A percentile compares a stretch with the other conserved stretches of the same genome.
These are phyloP conservation scores for Simmondsia chinensis DNA, from an alignment of 148 eudicot species.

Conservation along the genomic window DNA sequence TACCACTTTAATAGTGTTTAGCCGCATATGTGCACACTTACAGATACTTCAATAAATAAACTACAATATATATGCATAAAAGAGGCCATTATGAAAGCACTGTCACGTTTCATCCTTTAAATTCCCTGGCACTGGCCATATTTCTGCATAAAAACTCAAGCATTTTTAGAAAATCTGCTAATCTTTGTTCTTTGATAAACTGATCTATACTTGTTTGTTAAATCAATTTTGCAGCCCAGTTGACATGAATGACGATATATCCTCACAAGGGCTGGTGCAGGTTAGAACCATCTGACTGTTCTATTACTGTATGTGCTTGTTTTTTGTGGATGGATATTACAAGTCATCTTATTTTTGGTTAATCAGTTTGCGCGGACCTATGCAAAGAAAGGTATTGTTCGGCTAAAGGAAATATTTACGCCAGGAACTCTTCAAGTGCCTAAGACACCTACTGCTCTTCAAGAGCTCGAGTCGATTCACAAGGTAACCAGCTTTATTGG, in stretches of 20 bases:
- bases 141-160: too few species aligned
- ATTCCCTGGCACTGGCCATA: too few species aligned
- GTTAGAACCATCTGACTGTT: constrained; percentile 14
- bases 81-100: too few species aligned
- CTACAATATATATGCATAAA: too few species aligned
- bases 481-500: constrained; percentile 36
- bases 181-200: background rate
- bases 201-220: constrained; percentile 10
- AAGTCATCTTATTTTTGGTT: constrained; percentile 5
- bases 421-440: constrained; percentile 90
- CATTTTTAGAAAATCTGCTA: background rate
- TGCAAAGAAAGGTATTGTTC: constrained; percentile 67
- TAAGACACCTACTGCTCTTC: constrained; percentile 49
- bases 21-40: too few species aligned
- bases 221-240: constrained; percentile 98
- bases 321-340: background rate
- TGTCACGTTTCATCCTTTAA: too few species aligned
- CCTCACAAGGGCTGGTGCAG: constrained; percentile 60
- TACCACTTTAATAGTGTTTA: too few species aligned
- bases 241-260: constrained; percentile 75
- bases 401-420: constrained; percentile 75
- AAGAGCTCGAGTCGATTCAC: constrained; percentile 92
- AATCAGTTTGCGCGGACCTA: constrained; percentile 73
- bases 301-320: background rate
- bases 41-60: too few species aligned